These are phyloP conservation scores for Senecio squalidus DNA, from an alignment of 140 eudicot species.

Conservation along the genomic window DNA sequence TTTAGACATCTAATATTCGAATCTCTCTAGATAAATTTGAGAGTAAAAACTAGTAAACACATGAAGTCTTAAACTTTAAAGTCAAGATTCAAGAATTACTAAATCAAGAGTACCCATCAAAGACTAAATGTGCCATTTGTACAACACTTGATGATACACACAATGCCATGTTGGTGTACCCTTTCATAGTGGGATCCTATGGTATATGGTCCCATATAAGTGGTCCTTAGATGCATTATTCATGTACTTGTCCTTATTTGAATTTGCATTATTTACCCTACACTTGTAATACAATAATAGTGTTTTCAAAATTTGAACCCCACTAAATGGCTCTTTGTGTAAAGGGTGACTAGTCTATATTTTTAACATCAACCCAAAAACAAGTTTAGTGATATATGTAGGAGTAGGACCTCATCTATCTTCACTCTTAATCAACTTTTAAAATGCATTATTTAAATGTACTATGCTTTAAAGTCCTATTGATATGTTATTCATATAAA, in stretches of 20 bases:
- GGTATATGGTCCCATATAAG: not conserved
- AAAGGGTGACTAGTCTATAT: not conserved
- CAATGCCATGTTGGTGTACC: constrained; percentile 2
- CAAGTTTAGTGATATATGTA: not conserved
- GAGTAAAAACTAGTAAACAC: no score
- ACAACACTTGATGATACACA: no score
- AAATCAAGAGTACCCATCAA: not conserved
- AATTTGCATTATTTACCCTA: not conserved
- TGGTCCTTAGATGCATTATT: not conserved
- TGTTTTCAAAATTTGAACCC: constrained; percentile 18
- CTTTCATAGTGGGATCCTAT: constrained; percentile 10
- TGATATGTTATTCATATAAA: not conserved
- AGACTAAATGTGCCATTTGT: not conserved
- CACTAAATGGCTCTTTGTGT: not conserved
- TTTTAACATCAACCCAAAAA: constrained; percentile 3
- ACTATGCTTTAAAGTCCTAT: not conserved
- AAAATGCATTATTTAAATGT: constrained; percentile 5
- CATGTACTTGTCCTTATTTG: not conserved
- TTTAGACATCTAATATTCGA: no score
- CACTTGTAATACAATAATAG: not conserved
- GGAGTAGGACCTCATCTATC: constrained; percentile 14
- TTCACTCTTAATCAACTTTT: not conserved
- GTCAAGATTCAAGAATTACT: not conserved
- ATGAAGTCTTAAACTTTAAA: not conserved
- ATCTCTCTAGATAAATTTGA: no score